Conservation (phyloP, 805 yeast species). For the Pichia californica region DNA sequence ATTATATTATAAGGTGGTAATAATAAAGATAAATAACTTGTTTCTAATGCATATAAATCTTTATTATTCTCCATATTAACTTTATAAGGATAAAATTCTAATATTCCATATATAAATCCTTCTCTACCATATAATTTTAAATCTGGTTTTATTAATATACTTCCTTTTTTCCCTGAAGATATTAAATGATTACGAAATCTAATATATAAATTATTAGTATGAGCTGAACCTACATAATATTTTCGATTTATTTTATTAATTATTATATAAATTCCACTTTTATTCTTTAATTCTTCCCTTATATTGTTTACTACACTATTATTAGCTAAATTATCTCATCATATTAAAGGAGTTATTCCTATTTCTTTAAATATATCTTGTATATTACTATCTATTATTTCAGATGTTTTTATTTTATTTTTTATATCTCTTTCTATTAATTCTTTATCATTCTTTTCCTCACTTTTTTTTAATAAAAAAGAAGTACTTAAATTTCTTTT, state of each 20-base stretch:
- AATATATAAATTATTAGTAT: not conserved
- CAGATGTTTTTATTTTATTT: not conserved
- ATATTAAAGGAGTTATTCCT: not conserved
- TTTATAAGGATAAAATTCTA: conserved; percentile 1
- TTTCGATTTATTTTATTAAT: not conserved
- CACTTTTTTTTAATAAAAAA: not conserved
- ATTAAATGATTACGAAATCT: conserved; percentile 1
- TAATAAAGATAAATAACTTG: conserved; percentile 1
- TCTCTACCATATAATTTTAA: not conserved
- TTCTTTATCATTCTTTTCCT: too few relatives aligned
- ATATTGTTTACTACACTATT: not conserved
- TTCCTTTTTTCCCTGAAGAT: not conserved
- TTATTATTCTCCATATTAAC: not conserved
- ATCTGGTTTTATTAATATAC: not conserved
- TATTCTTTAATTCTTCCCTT: not conserved
- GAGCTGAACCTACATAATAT: conserved; percentile 2
- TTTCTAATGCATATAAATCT: conserved; percentile 2
- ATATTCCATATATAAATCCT: not conserved
- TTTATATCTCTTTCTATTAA: too few relatives aligned
- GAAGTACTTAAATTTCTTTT: not conserved
- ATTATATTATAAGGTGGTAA: not conserved
- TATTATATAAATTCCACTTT: conserved; percentile 2
- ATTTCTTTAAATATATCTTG: not conserved
- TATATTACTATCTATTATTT: not conserved
- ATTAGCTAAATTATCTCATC: conserved; percentile 1